These are phyloP conservation scores for Phytophthora agathidicida DNA, from an alignment of 352 stramenopile species.

Conservation along the genomic window DNA sequence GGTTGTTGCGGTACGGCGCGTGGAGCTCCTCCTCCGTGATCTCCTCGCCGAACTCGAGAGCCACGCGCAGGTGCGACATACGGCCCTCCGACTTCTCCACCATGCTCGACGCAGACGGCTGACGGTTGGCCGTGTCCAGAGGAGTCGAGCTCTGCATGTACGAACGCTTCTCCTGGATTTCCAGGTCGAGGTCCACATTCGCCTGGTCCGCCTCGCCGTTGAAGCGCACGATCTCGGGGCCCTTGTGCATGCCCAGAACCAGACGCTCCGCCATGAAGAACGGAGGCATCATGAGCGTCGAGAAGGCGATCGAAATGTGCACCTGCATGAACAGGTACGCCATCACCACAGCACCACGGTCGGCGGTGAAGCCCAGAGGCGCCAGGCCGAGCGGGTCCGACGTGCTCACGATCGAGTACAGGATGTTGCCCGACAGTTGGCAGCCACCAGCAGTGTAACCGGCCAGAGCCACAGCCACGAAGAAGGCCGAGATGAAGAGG, in stretches of 20 bases:
- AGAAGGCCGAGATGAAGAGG: slow-evolving; percentile 46
- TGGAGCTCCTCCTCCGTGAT: slow-evolving; percentile 23
- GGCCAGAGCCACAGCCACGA: slow-evolving; percentile 37
- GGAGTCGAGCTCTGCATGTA: slow-evolving; percentile 28
- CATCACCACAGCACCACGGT: slow-evolving; percentile 47
- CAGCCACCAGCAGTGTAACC: slow-evolving; percentile 54
- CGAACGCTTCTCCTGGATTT: slow-evolving; percentile 26
- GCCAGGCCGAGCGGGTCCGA: slow-evolving; percentile 20
- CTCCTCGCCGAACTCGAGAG: slow-evolving; percentile 34
- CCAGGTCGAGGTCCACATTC: slow-evolving; percentile 9
- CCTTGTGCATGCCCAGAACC: slow-evolving; percentile 58
- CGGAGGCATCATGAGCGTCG: slow-evolving; percentile 39
- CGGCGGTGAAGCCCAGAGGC: slow-evolving; percentile 42
- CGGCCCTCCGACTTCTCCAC: slow-evolving; percentile 13
- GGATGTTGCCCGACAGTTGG: slow-evolving; percentile 55
- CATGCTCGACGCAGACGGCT: slow-evolving; percentile 6
- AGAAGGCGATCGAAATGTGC: slow-evolving; percentile 45
- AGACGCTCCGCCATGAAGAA: slow-evolving; percentile 59
- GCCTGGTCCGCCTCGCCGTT: slow-evolving; percentile 14
- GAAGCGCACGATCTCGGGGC: slow-evolving; percentile 4
- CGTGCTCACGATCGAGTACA: slow-evolving; percentile 51
- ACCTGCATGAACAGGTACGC: slow-evolving; percentile 55
- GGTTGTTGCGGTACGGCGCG: slow-evolving; percentile 39
- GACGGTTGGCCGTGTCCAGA: slow-evolving; percentile 10
- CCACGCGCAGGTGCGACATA: slow-evolving; percentile 22